Evolutionary conservation across 2,329 filamentous ascomycete species (phyloP).

Genomic region (Phaeomoniella chlamydospora): DNA sequence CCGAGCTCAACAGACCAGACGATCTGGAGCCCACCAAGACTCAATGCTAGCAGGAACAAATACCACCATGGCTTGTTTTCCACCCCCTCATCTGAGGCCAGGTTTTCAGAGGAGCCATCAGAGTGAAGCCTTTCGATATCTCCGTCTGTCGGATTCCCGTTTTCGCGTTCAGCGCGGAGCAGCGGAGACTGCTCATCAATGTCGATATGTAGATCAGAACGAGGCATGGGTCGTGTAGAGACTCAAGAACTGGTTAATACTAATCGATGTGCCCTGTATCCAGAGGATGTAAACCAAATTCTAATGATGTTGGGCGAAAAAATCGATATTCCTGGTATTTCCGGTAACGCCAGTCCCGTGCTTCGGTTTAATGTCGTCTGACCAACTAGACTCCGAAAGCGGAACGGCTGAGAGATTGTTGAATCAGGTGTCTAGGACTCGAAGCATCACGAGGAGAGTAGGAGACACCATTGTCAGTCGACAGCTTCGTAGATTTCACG

Average conservation of each 20-base stretch:
- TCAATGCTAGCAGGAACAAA: conserved; percentile 69
- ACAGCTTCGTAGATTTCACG: no score
- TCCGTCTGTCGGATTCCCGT: conserved; percentile 1
- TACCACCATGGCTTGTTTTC: conserved; percentile 67
- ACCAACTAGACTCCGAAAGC: neutral
- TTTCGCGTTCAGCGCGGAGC: conserved; percentile 5
- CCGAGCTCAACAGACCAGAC: conserved; percentile 93
- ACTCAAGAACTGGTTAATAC: no score
- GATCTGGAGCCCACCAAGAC: conserved; percentile 79
- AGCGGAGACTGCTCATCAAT: conserved; percentile 11
- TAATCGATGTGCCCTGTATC: no score
- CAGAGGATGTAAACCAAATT: no score
- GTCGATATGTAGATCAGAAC: conserved; percentile 6
- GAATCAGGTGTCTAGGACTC: neutral
- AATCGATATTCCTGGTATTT: no score
- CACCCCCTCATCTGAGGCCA: conserved; percentile 4
- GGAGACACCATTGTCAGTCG: no score
- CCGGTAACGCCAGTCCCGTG: no score
- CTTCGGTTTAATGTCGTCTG: neutral
- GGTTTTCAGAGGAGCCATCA: neutral
- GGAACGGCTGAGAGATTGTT: neutral
- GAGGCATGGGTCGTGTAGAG: conserved; percentile 5
- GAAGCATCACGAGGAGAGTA: neutral
- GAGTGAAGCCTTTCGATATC: no score
- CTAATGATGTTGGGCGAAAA: no score